Percentiles rank a stretch among this genome's conserved stretches.
phyloP scores from a whole-genome alignment of 148 eudicot genomes.

The Spergularia bocconei region DNA sequence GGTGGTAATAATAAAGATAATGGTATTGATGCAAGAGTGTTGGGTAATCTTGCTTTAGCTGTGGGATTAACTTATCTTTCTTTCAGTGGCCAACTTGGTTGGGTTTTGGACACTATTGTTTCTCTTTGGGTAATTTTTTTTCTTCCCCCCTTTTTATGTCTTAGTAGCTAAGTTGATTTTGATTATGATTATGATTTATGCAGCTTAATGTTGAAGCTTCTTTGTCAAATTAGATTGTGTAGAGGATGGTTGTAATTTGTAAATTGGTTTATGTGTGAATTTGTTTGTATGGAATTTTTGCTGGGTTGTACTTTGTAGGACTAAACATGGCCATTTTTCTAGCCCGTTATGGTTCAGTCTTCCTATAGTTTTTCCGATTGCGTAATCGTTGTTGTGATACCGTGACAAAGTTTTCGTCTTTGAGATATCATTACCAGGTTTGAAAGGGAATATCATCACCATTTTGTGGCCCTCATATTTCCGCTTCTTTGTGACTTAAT shows the following conservation, averaged over 20 bases:
- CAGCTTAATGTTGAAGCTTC: neutral
- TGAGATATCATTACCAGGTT: neutral
- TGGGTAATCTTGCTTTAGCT: conserved; percentile 82
- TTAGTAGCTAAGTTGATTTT: neutral
- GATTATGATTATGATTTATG: neutral
- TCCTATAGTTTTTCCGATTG: neutral
- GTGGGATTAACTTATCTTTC: conserved; percentile 77
- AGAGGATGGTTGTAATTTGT: neutral
- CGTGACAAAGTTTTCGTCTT: neutral
- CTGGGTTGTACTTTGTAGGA: neutral
- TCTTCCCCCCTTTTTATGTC: conserved; percentile 17
- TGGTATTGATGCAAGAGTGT: conserved; percentile 43
- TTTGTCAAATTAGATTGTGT: neutral
- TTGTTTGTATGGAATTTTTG: neutral
- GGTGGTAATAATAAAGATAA: conserved; percentile 52
- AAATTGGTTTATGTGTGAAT: neutral
- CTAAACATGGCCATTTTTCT: neutral
- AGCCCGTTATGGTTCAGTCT: neutral
- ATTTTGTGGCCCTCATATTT: conserved; percentile 1
- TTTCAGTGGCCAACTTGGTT: conserved; percentile 87
- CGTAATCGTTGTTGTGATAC: neutral
- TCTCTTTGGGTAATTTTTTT: conserved; percentile 73
- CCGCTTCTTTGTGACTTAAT: neutral
- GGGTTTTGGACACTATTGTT: conserved; percentile 85
- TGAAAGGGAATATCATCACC: neutral